Evolutionary conservation across 139 green algal species (phyloP), one percentile per base, ranked within the genome.

Genomic region (Chlamydomonas asymmetrica): DNA sequence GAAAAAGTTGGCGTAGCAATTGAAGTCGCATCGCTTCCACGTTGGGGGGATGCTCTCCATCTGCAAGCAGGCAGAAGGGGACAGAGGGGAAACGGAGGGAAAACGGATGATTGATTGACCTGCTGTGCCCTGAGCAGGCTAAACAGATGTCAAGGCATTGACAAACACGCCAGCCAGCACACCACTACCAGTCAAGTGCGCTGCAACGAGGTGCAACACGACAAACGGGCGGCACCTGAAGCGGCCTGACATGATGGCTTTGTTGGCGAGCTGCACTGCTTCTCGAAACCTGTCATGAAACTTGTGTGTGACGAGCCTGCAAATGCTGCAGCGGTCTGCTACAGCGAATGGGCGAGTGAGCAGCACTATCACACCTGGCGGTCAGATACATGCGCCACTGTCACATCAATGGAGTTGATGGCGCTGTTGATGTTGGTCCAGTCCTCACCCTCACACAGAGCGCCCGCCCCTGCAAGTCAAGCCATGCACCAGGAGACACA

Each of bases 381-480:
- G 29, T 74, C 66, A 50, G 63, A 77, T 3, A 43, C 61, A 43
- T 77, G 71, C 35, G 63, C 56, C 27, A 54, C 66, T 0, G 52
- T 56, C 13, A 60, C 73, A 31, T 79, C 73, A 18, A 79, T 60
- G 38, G n/a, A 25, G 37, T 10, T 20, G 20, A 73, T 54, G 1
- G n/a, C n/a, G 32, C n/a, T 27, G 27, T 25, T 60, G 1, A 79
- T 29, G 1, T 35, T 23, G 5, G 13, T 34, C 73, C 73, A 79
- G 38, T 79, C 73, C 63, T 79, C 73, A 63, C 73, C 73, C 63
- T 79, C 73, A 50, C 73, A 79, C 2, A 48, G 49, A 3, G 52
- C 65, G 25, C 72, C 72, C 1, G 72, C 72, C 6, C 66, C 66
- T 73, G 66, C n/a, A 40, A 4, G n/a, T n/a, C n/a, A n/a, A n/a